Evolutionary conservation across 2,329 filamentous ascomycete genomes (phyloP).

Genomic region (Exophiala spinifera): DNA sequence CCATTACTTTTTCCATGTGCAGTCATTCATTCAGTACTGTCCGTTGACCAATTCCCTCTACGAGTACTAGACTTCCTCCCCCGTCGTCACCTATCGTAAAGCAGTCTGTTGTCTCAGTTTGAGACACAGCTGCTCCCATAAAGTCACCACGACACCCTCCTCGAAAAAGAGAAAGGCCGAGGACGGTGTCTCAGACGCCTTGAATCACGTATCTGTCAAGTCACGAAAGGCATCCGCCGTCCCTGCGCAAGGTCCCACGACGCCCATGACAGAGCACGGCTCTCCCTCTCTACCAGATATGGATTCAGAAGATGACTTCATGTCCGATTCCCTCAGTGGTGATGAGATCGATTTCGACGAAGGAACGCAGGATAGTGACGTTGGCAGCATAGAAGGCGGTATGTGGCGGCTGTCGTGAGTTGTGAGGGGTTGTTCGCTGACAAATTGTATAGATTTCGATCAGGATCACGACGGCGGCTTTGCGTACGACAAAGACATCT

Average conservation of each 20-base stretch:
- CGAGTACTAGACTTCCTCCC: not conserved
- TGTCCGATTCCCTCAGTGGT: conserved; percentile 77
- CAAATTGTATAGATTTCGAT: conserved; percentile 50
- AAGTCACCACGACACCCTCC: conserved; percentile 52
- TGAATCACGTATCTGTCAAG: conserved; percentile 32
- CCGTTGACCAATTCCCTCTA: not conserved
- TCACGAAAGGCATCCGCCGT: conserved; percentile 34
- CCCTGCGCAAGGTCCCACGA: conserved; percentile 36
- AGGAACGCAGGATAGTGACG: conserved; percentile 67
- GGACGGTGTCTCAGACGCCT: conserved; percentile 38
- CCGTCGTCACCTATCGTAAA: conserved; percentile 10
- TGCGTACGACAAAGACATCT: conserved; percentile 66
- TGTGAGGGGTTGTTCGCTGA: conserved; percentile 8
- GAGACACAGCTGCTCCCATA: conserved; percentile 26
- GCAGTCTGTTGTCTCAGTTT: conserved; percentile 27
- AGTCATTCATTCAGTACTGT: not conserved
- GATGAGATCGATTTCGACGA: conserved; percentile 68
- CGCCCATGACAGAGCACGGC: conserved; percentile 49
- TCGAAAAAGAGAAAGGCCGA: conserved; percentile 54
- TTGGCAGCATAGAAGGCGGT: conserved; percentile 35
- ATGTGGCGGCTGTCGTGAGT: conserved; percentile 3
- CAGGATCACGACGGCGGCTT: conserved; percentile 60
- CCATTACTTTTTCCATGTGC: not conserved
- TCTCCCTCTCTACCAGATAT: conserved; percentile 55
- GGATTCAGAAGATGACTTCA: conserved; percentile 95